Evolutionary conservation across 2,329 filamentous ascomycete genomes (phyloP).

Genomic region (Xylariales sp.): DNA sequence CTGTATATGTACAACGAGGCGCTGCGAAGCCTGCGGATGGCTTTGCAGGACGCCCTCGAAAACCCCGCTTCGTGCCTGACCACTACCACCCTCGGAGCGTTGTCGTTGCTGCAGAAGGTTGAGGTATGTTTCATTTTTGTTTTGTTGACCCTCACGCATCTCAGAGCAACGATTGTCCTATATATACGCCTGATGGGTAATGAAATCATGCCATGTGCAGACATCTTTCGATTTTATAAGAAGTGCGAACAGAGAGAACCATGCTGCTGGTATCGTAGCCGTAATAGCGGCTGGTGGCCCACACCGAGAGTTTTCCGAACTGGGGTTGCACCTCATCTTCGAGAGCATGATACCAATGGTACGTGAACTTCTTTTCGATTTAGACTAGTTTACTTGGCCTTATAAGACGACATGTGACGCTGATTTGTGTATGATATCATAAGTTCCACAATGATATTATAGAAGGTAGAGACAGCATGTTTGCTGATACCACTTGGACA

Average conservation of each 20-base stretch:
- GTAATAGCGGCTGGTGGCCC: conserved; percentile 18
- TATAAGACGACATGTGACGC: neutral
- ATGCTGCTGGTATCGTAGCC: conserved; percentile 21
- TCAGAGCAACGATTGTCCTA: neutral
- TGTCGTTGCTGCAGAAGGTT: conserved; percentile 21
- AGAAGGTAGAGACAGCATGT: conserved; percentile 17
- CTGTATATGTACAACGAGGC: conserved; percentile 18
- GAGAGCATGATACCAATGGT: conserved; percentile 24
- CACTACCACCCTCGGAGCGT: conserved; percentile 15
- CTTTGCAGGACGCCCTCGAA: conserved; percentile 14
- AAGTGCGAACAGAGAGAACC: conserved; percentile 21
- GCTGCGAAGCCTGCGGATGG: conserved; percentile 18
- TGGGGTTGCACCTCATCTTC: conserved; percentile 20
- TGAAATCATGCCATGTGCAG: conserved; percentile 6
- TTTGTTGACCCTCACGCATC: no score
- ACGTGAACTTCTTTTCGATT: no score
- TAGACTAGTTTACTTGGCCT: neutral
- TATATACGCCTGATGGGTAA: conserved; percentile 1
- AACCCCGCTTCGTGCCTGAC: conserved; percentile 11
- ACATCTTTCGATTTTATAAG: conserved; percentile 20
- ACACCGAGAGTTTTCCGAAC: conserved; percentile 15
- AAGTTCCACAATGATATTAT: conserved; percentile 24
- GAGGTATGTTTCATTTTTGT: no score
- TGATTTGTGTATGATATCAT: conserved; percentile 7
- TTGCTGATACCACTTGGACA: conserved; percentile 17